Evolutionary conservation across 2,329 filamentous ascomycete genomes (phyloP).

Genomic region (Biscogniauxia mediterranea): DNA sequence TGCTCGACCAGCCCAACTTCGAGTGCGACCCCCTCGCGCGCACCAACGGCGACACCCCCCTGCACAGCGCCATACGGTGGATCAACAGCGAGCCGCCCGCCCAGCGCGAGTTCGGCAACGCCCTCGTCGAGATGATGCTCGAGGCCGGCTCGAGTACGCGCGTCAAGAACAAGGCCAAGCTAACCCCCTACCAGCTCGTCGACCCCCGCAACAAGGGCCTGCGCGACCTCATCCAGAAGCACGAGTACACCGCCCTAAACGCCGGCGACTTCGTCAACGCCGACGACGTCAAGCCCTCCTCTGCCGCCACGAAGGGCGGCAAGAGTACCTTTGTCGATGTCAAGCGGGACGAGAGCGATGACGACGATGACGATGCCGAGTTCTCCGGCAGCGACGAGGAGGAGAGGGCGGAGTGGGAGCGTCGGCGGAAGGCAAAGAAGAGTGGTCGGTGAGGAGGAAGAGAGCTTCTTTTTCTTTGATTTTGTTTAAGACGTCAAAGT

Average conservation of each 20-base stretch:
- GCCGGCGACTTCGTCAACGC: slow-evolving; percentile 54
- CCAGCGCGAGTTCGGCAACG: slow-evolving; percentile 63
- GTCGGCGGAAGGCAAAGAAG: slow-evolving; percentile 39
- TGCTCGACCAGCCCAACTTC: slow-evolving; percentile 80
- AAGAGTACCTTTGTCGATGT: slow-evolving; percentile 19
- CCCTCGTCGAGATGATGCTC: slow-evolving; percentile 75
- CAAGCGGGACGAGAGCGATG: slow-evolving; percentile 33
- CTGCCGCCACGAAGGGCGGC: slow-evolving; percentile 10
- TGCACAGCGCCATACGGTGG: slow-evolving; percentile 77
- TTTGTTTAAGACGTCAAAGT: too few species aligned
- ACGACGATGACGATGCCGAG: slow-evolving; percentile 55
- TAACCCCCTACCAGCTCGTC: slow-evolving; percentile 69
- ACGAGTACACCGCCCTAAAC: slow-evolving; percentile 64
- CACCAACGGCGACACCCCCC: slow-evolving; percentile 71
- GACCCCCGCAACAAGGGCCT: slow-evolving; percentile 68
- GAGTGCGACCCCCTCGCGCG: slow-evolving; percentile 79
- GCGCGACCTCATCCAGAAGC: slow-evolving; percentile 62
- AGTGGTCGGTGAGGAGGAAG: slow-evolving; percentile 18
- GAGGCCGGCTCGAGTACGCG: slow-evolving; percentile 68
- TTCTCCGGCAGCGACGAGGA: slow-evolving; percentile 65
- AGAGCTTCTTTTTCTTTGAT: background rate
- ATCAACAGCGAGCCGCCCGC: slow-evolving; percentile 65
- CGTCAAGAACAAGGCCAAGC: slow-evolving; percentile 67
- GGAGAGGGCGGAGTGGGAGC: slow-evolving; percentile 61
- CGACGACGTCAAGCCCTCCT: slow-evolving; percentile 25